Evolutionary conservation across 2,329 filamentous ascomycete genomes (phyloP).

Genomic region (Bipolaris cookei): DNA sequence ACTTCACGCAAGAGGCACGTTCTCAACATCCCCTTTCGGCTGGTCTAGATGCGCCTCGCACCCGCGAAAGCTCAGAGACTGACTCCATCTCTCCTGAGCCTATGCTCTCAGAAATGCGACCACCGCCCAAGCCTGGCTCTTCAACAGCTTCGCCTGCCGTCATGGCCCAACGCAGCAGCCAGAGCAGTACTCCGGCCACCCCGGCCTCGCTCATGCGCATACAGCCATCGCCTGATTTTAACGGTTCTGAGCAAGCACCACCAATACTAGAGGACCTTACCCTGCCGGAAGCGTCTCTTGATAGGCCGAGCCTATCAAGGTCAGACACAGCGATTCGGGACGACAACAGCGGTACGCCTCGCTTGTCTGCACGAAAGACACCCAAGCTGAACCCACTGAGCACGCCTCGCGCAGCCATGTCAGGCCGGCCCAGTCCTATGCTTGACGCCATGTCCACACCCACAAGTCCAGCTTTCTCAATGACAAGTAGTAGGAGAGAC

Average conservation of each 20-base stretch:
- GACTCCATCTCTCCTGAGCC: slow-evolving; percentile 60
- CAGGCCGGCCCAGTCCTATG: slow-evolving; percentile 56
- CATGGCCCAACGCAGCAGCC: slow-evolving; percentile 52
- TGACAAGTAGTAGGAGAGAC: slow-evolving; percentile 40
- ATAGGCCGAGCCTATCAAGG: slow-evolving; percentile 56
- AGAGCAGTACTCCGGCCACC: slow-evolving; percentile 63
- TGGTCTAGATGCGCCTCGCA: slow-evolving; percentile 33
- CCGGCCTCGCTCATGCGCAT: slow-evolving; percentile 81
- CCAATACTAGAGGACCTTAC: slow-evolving; percentile 65
- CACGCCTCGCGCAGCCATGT: slow-evolving; percentile 49
- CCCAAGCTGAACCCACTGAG: slow-evolving; percentile 67
- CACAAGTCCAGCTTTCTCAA: slow-evolving; percentile 48
- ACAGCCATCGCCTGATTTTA: slow-evolving; percentile 47
- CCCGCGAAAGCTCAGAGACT: slow-evolving; percentile 51
- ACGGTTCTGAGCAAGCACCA: slow-evolving; percentile 28
- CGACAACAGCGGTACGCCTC: slow-evolving; percentile 62
- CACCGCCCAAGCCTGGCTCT: slow-evolving; percentile 69
- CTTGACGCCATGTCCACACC: slow-evolving; percentile 61
- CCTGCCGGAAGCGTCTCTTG: slow-evolving; percentile 71
- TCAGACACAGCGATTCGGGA: slow-evolving; percentile 59
- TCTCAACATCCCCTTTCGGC: slow-evolving; percentile 31
- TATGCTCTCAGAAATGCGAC: slow-evolving; percentile 58
- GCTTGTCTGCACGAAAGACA: slow-evolving; percentile 69
- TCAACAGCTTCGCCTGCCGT: slow-evolving; percentile 72
- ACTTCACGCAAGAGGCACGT: slow-evolving; percentile 48